Conservation (phyloP, 768 basidiomycete species). For the Holtermannia corniformis region DNA sequence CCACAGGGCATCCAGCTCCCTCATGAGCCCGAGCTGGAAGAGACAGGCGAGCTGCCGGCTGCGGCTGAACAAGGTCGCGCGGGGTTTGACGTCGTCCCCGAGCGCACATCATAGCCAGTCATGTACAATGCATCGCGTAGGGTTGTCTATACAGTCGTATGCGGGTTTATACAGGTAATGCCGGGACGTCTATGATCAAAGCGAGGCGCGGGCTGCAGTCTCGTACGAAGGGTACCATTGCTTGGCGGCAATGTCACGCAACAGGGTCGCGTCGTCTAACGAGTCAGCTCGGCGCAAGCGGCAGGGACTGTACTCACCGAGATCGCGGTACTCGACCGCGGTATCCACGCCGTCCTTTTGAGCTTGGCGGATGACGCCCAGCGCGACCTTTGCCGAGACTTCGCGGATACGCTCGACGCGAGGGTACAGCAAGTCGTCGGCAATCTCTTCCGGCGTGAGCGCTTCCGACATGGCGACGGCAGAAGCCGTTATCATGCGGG, state of each 20-base stretch:
- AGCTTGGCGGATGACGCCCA: slow-evolving; percentile 65
- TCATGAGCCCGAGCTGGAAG: slow-evolving; percentile 61
- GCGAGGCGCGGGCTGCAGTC: not conserved
- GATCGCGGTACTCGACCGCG: slow-evolving; percentile 7
- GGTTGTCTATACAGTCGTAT: too few relatives aligned
- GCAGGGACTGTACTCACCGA: slow-evolving; percentile 23
- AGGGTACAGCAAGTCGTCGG: slow-evolving; percentile 66
- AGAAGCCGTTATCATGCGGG: slow-evolving; percentile 80
- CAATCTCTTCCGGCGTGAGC: slow-evolving; percentile 60
- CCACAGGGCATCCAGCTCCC: slow-evolving; percentile 45
- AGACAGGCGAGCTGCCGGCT: slow-evolving; percentile 71
- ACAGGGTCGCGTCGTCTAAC: not conserved
- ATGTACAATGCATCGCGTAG: too few relatives aligned
- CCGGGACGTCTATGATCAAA: not conserved
- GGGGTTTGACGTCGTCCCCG: slow-evolving; percentile 66
- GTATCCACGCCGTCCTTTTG: slow-evolving; percentile 52
- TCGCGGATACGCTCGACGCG: slow-evolving; percentile 74
- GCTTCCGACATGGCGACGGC: slow-evolving; percentile 69
- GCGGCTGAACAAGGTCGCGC: slow-evolving; percentile 58
- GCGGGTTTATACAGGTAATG: not conserved
- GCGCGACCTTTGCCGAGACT: slow-evolving; percentile 67
- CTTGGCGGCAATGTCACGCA: not conserved
- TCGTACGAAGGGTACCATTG: not conserved
- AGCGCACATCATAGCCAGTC: too few relatives aligned
- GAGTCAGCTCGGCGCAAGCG: too few relatives aligned